Conservation (phyloP, 768 basidiomycete species). For the Podaxis sp. region DNA sequence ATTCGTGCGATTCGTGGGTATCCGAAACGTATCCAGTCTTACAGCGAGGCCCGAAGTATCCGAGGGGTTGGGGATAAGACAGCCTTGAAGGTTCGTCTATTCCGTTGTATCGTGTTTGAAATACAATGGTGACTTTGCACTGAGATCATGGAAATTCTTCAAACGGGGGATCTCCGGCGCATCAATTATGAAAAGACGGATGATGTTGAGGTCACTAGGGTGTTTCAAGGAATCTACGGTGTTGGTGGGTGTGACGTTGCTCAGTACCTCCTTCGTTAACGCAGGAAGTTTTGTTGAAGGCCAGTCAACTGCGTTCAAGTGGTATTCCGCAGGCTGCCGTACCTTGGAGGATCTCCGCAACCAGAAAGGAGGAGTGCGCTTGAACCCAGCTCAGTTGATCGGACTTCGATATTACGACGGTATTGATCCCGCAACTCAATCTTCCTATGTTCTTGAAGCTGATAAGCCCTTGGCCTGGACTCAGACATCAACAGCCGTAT, state of each 20-base stretch:
- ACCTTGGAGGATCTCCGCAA: slow-evolving; percentile 69
- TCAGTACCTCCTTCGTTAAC: not conserved
- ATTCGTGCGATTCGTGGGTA: slow-evolving; percentile 54
- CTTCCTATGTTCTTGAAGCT: slow-evolving; percentile 1
- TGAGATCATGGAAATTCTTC: slow-evolving; percentile 78
- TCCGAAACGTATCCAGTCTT: slow-evolving; percentile 53
- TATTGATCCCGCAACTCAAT: slow-evolving; percentile 21
- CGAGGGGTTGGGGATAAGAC: slow-evolving; percentile 71
- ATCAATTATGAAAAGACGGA: slow-evolving; percentile 65
- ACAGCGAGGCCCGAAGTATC: slow-evolving; percentile 55
- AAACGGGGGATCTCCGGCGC: slow-evolving; percentile 67
- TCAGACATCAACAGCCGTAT: slow-evolving; percentile 82
- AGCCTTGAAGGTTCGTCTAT: slow-evolving; percentile 53
- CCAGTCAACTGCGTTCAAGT: slow-evolving; percentile 57
- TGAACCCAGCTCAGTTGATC: slow-evolving; percentile 59
- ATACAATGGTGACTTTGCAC: not conserved
- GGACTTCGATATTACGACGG: slow-evolving; percentile 71
- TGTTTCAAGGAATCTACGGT: slow-evolving; percentile 83
- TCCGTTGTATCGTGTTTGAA: not conserved
- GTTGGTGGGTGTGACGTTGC: slow-evolving; percentile 53
- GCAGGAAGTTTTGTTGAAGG: slow-evolving; percentile 33
- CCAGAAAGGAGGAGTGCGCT: slow-evolving; percentile 55
- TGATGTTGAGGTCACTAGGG: slow-evolving; percentile 47
- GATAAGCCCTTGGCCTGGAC: not conserved
- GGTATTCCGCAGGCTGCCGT: slow-evolving; percentile 75